Conservation (phyloP, 352 stramenopile genomes). For the Pythium sp. region DNA sequence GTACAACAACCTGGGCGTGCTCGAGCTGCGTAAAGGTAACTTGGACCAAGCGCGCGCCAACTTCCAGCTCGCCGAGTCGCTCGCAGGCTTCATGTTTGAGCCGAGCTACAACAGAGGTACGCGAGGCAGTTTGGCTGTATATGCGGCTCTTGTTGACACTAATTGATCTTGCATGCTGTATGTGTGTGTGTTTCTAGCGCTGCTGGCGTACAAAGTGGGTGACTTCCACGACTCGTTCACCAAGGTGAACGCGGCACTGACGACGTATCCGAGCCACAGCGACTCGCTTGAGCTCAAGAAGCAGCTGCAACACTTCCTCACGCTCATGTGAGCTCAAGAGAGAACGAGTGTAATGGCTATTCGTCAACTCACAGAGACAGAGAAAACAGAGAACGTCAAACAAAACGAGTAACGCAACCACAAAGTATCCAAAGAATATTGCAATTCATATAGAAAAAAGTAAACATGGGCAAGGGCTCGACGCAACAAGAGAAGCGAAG, state of each 20-base stretch:
- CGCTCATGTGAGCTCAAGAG: conserved; percentile 43
- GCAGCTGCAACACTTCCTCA: conserved; percentile 83
- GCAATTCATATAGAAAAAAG: conserved; percentile 23
- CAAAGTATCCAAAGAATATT: conserved; percentile 11
- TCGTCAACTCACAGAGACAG: not conserved
- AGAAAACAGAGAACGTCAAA: not conserved
- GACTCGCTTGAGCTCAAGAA: conserved; percentile 90
- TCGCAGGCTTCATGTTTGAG: conserved; percentile 90
- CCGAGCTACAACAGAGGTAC: conserved; percentile 88
- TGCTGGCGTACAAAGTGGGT: conserved; percentile 89
- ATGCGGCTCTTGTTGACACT: conserved; percentile 7
- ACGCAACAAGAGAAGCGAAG: conserved; percentile 8
- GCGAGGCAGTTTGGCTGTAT: not conserved
- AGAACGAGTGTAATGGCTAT: not conserved
- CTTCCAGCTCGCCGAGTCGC: conserved; percentile 76
- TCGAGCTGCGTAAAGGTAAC: conserved; percentile 89
- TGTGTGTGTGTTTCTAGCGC: conserved; percentile 34
- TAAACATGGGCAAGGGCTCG: conserved; percentile 37
- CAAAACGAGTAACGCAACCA: not conserved
- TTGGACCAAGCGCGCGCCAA: conserved; percentile 80
- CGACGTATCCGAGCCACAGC: conserved; percentile 76
- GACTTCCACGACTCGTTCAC: conserved; percentile 90
- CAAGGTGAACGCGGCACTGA: conserved; percentile 82
- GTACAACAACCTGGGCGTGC: conserved; percentile 90
- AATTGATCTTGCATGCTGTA: not conserved